phyloP scores from a whole-genome alignment of 495 filamentous ascomycete species.

The Annulohypoxylon bovei region DNA sequence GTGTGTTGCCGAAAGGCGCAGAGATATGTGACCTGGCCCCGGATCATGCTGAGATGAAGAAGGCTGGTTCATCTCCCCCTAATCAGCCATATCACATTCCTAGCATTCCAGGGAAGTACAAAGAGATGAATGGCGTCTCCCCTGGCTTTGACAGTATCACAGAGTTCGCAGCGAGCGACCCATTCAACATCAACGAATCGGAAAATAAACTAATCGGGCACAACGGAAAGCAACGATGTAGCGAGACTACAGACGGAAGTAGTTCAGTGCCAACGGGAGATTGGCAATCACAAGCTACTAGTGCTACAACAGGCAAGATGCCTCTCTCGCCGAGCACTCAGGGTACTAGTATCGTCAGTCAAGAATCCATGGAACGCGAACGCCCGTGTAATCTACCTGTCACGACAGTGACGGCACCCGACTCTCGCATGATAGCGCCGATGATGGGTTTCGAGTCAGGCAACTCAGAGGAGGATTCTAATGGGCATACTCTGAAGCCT shows the following conservation, averaged over 20 bases:
- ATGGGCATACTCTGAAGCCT: slow-evolving; percentile 42
- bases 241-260: slow-evolving; percentile 64
- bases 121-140: slow-evolving; percentile 52
- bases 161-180: slow-evolving; percentile 50
- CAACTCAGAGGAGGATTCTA: slow-evolving; percentile 45
- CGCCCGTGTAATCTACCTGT: slow-evolving; percentile 53
- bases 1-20: slow-evolving; percentile 20
- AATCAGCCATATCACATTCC: slow-evolving; percentile 32
- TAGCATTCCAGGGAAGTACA: slow-evolving; percentile 40
- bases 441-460: slow-evolving; percentile 29
- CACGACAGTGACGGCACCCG: slow-evolving; percentile 51
- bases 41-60: slow-evolving; percentile 37
- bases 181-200: slow-evolving; percentile 44
- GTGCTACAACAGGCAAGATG: slow-evolving; percentile 65
- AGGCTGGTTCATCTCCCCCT: slow-evolving; percentile 30
- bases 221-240: slow-evolving; percentile 56
- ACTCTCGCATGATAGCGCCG: slow-evolving; percentile 40
- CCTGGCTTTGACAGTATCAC: slow-evolving; percentile 47
- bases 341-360: slow-evolving; percentile 66
- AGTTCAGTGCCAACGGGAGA: slow-evolving; percentile 59
- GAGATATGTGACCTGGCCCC: slow-evolving; percentile 29
- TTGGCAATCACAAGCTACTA: slow-evolving; percentile 65
- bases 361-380: slow-evolving; percentile 52
- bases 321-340: slow-evolving; percentile 67
- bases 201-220: slow-evolving; percentile 45